These are phyloP conservation scores for Peribolospora baueri DNA, from an alignment of 768 basidiomycete genomes.

Conservation along the genomic window DNA sequence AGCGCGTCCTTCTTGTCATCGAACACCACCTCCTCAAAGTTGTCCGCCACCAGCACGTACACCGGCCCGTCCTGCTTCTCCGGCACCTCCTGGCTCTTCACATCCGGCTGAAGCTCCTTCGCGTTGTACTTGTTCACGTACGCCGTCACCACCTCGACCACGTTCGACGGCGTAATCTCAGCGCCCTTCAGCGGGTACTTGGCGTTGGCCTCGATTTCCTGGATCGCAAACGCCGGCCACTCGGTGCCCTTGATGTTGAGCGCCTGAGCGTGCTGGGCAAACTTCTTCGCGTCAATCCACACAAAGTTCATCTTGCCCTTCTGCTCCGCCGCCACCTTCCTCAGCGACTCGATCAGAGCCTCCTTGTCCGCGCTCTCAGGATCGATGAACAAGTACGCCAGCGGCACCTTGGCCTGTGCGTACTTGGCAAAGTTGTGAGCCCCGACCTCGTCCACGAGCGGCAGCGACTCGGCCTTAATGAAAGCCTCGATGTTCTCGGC, in stretches of 20 bases:
- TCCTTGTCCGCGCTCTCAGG: conserved; percentile 39
- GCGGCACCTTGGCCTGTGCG: conserved; percentile 53
- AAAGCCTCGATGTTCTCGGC: conserved; percentile 11
- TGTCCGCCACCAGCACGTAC: conserved; percentile 57
- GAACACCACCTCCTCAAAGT: conserved; percentile 63
- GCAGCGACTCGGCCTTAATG: conserved; percentile 46
- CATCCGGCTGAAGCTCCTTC: conserved; percentile 49
- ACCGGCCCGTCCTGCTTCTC: conserved; percentile 59
- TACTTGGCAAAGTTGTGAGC: conserved; percentile 81
- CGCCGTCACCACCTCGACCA: conserved; percentile 31
- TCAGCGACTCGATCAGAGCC: conserved; percentile 38
- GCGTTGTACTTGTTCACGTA: conserved; percentile 42
- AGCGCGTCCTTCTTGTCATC: conserved; percentile 71
- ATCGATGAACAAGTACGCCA: conserved; percentile 87
- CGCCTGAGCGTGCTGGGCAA: conserved; percentile 81
- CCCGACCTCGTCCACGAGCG: conserved; percentile 71
- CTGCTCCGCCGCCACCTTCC: conserved; percentile 51
- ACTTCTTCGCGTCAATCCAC: conserved; percentile 83
- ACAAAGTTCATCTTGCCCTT: conserved; percentile 88
- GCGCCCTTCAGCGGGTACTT: conserved; percentile 53
- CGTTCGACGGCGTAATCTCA: conserved; percentile 27
- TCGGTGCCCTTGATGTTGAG: conserved; percentile 62
- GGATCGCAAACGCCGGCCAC: conserved; percentile 88
- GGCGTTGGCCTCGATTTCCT: conserved; percentile 55
- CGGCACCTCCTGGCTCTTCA: conserved; percentile 79